Base-by-base conservation (phyloP, 2,329 filamentous ascomycete genomes). In the Aspergillus glaucus region DNA sequence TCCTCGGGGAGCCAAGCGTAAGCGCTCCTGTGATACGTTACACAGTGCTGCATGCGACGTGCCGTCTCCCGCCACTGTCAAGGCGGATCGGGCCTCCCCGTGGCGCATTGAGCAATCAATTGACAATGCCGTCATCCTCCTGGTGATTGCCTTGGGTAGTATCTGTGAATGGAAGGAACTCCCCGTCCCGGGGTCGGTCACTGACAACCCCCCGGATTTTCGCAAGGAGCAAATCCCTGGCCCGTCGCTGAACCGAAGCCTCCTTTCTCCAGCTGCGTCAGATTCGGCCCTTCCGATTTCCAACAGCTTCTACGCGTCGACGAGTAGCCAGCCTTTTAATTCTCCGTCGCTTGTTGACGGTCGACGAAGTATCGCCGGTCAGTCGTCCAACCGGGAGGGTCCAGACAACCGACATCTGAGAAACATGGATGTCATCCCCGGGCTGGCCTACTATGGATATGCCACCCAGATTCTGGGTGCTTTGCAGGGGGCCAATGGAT, bases 371-470 rank as follows among this genome's bases (percentile, higher is more conserved):
- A 47, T 54, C 3, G 55, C 55, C 19, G 49, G 49, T 17, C 52
- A 42, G 12, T 43, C 46, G 45, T 24, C 50, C 8, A 54, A 49
- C 4, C 51, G 22, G 1, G 60, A 64, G 14, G 41, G 45, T 6
- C 54, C 46, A 14, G 65, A 62, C 17, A 50, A 47, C 3, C 47
- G 54, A 2, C 44, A 58, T 12, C 53, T 68, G 46, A 77, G 79
- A 57, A 95, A 95, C 62, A 77, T 93, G 45, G 90, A 97, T 60
- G 79, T 87, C 6, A 87, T 96, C 52, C 92, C 93, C 0, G 93
- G 93, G 0, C 74, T 97, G 50, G 86, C 90, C 26, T 96, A 96
- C 64, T 96, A 91, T 65, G 87, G 87, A 1, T 84, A 87, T 52
- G 92, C 90, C 2, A 86, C 86, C 1, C 86, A 93, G 52, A 95